A percentile compares a stretch with the other conserved stretches of the same genome.
Evolutionary conservation across 2,329 filamentous ascomycete species (phyloP).

Genomic region (Sclerotinia minor): DNA sequence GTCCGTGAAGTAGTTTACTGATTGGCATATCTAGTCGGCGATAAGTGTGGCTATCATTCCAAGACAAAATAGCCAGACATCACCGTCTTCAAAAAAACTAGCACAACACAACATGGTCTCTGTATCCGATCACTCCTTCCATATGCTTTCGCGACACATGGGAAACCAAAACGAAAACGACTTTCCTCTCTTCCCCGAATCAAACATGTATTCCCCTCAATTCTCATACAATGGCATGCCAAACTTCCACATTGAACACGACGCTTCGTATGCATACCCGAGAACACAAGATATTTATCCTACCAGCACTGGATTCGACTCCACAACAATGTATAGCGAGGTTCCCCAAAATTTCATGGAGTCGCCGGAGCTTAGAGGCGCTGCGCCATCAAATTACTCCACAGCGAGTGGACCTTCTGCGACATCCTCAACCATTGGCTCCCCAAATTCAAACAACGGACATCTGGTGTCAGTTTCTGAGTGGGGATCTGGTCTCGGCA

Average conservation of each 20-base stretch:
- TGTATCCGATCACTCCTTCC: conserved; percentile 81
- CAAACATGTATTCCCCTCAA: conserved; percentile 46
- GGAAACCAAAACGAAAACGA: conserved; percentile 40
- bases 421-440: conserved; percentile 41
- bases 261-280: conserved; percentile 41
- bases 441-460: conserved; percentile 40
- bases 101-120: conserved; percentile 64
- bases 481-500: conserved; percentile 39
- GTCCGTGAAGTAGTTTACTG: conserved; percentile 27
- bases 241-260: conserved; percentile 48
- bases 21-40: conserved; percentile 31
- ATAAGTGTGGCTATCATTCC: conserved; percentile 33
- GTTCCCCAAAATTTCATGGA: conserved; percentile 36
- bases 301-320: conserved; percentile 49
- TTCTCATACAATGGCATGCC: conserved; percentile 52
- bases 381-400: conserved; percentile 40
- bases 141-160: conserved; percentile 74
- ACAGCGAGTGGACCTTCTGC: conserved; percentile 41
- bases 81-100: conserved; percentile 55
- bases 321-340: conserved; percentile 49
- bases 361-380: conserved; percentile 38
- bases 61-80: conserved; percentile 33
- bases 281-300: conserved; percentile 42
- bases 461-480: conserved; percentile 37
- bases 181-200: conserved; percentile 51